Conservation (phyloP, 2,329 filamentous ascomycete species). For the Zasmidium cellare region DNA sequence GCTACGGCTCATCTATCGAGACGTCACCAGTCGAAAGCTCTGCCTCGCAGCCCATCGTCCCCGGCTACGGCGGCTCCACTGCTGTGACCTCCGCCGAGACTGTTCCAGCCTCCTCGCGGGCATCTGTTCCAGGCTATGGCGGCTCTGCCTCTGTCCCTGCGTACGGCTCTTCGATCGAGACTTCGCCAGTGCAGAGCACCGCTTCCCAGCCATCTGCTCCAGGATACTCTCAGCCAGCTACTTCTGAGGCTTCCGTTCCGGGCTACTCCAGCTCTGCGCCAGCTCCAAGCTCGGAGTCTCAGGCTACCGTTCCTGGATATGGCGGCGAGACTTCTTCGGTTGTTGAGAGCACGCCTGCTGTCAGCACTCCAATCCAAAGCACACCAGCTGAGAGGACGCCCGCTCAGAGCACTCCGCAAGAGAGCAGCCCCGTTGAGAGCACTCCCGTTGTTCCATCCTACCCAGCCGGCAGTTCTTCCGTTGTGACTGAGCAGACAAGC, state of each 20-base stretch:
- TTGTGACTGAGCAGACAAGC: not conserved
- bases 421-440: not conserved
- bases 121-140: too few relatives aligned
- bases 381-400: not conserved
- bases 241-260: not conserved
- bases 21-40: not conserved
- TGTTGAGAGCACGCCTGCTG: not conserved
- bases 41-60: conserved; percentile 1
- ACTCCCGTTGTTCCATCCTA: not conserved
- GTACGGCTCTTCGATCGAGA: conserved; percentile 1
- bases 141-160: not conserved
- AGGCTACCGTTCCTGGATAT: not conserved
- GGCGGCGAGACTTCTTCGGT: not conserved
- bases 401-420: not conserved
- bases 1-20: not conserved
- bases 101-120: not conserved
- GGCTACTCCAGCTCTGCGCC: conserved; percentile 4
- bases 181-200: conserved; percentile 3
- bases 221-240: not conserved
- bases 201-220: not conserved
- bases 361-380: conserved; percentile 1
- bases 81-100: not conserved
- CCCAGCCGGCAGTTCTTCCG: not conserved
- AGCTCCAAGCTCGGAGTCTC: not conserved
- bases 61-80: not conserved